Evolutionary conservation across 495 filamentous ascomycete species (phyloP), one percentile per base, ranked within the genome.

Genomic region (Tuber microsphaerosporum): DNA sequence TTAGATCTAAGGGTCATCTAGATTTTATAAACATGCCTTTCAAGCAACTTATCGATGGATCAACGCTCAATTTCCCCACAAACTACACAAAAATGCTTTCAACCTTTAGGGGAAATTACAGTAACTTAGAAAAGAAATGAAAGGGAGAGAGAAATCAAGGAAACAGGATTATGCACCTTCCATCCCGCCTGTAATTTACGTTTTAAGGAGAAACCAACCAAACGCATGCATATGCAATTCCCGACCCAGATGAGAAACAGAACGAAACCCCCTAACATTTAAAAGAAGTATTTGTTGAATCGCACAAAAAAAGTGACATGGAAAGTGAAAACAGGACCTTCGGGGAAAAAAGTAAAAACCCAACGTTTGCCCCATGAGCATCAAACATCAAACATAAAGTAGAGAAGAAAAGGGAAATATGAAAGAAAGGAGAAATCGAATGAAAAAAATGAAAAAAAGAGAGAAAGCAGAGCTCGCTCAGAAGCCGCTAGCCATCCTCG

Each of bases 401-500:
- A 26, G 20, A 39, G 44, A 43, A 39, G 44, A 72, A 42, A 61
- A 61, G 51, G 46, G 22, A 72, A 44, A 72, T 61, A 51, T 70
- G 56, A 39, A 48, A 75, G 2, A 42, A n/a, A n/a, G n/a, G n/a
- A n/a, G n/a, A n/a, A n/a, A n/a, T n/a, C n/a, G n/a, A n/a, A n/a
- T n/a, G n/a, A n/a, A n/a, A n/a, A n/a, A n/a, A n/a, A n/a, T n/a
- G n/a, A 70, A 75, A 74, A 56, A 69, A 56, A 14, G 42, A 42
- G 72, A n/a, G n/a, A 41, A 71, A 42, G 61, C 75, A 17, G 42
- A 70, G 39, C 78, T 31, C 26, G 69, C 71, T 79, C 56, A 79
- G 68, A 79, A 79, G 34, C 77, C 77, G 41, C 79, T 79, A 65
- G 71, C 68, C 46, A 79, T 75, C 44, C 61, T 82, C 75, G 72